Evolutionary conservation across 352 stramenopile genomes (phyloP), one percentile per base, ranked within the genome.

Genomic region (Phytophthora idaei): DNA sequence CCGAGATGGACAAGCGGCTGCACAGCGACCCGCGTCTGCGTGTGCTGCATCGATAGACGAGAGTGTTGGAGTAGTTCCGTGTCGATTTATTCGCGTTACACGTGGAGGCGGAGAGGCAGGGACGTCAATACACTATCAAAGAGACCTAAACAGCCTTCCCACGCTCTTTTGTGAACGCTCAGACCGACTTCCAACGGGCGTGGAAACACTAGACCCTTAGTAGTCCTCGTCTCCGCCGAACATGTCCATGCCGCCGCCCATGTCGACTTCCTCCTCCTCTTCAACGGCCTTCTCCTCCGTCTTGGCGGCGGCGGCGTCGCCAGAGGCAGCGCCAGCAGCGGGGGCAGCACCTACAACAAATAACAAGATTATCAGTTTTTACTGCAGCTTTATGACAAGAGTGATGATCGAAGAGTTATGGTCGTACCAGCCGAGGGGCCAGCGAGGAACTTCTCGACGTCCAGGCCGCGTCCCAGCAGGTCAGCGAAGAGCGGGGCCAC

Each of bases 1-100:
- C 90, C 17, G 93, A 98, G 52, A 93, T 98, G 76, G 92, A 98
- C 76, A 89, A 96, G 48, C 93, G 96, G 25, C 80, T 98, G 49
- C 78, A 95, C 59, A 88, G 78, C 58, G 94, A 98, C 66, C 71
- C 80, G 50, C 87, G 93, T 1, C 80, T 98, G 32, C 74, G 65
- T 12, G 59, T 95, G 8, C 61, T 97, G 58, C 78, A 94, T 50
- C 69, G 81, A 61, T 93, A 89, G 25, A 61, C 8, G 5, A 58
- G 34, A 37, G 21, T 42, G 42, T 45, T 34, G 64, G 71, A 75
- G 75, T 77, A 82, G 77, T 84, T 73, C 69, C 42, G 67, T 59
- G 62, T 85, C 74, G 70, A 82, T 78, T 79, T 90, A 91, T 92
- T 92, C 81, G 80, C 69, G 70, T 73, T 68, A 90, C 84, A 88